Evolutionary conservation across 2,329 filamentous ascomycete genomes (phyloP).

Genomic region (Seiridium cupressi): DNA sequence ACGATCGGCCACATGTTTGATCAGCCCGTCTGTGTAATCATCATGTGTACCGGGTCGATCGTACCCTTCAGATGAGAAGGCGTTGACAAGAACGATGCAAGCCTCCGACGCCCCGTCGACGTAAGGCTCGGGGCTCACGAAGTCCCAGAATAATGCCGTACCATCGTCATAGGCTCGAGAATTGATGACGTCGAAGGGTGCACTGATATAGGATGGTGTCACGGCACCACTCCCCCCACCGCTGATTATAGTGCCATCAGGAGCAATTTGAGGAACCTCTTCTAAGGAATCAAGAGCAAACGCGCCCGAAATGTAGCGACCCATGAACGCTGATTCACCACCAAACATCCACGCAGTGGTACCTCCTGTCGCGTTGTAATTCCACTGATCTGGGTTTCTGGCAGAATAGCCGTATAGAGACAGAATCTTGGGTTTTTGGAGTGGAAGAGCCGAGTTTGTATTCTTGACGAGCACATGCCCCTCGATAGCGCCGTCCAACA

Average conservation of each 20-base stretch:
- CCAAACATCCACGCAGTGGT: conserved; percentile 38
- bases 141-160: conserved; percentile 60
- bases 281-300: conserved; percentile 27
- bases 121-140: conserved; percentile 42
- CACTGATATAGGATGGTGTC: conserved; percentile 43
- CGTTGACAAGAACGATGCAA: conserved; percentile 67
- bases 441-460: conserved; percentile 49
- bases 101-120: conserved; percentile 55
- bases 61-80: conserved; percentile 71
- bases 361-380: conserved; percentile 36
- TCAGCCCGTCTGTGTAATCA: conserved; percentile 59
- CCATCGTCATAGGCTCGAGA: conserved; percentile 51
- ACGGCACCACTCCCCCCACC: conserved; percentile 30
- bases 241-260: conserved; percentile 43
- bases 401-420: conserved; percentile 64
- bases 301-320: conserved; percentile 23
- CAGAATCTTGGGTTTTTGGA: conserved; percentile 47
- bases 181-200: conserved; percentile 55
- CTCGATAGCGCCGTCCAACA: conserved; percentile 58
- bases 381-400: conserved; percentile 39
- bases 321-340: conserved; percentile 33
- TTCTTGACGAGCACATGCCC: conserved; percentile 67
- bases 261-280: conserved; percentile 38
- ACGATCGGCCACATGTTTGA: conserved; percentile 54
- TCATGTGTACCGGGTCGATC: conserved; percentile 63